Base-by-base conservation (phyloP, 2,329 filamentous ascomycete genomes). In the Aspergillus ibericus region DNA sequence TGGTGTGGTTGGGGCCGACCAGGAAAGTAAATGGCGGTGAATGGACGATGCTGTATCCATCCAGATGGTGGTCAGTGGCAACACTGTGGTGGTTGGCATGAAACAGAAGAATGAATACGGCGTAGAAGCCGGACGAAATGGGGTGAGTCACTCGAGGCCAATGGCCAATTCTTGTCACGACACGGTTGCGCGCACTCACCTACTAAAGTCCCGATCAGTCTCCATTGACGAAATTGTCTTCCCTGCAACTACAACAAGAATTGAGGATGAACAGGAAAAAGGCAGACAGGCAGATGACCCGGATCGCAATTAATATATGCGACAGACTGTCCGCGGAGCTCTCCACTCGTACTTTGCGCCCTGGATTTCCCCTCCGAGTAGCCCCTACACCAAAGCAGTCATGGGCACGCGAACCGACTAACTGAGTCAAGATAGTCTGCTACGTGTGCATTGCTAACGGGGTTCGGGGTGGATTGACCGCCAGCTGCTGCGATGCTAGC, bases 1-100 rank as follows among this genome's bases (percentile, higher is more conserved):
- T 78, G 48, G 76, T 78, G 64, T 79, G 77, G 18, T 72, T 68
- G 6, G 77, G 75, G 5, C 80, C 80, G 59, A 81, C 76, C 27
- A 80, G 70, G 63, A 81, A 80, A 47, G 75, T 77, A 59, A 80
- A 81, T 16, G 75, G 71, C 35, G 74, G 72, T 38, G 78, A 80
- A 58, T 74, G 72, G 44, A 78, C 70, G 59, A 79, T 79, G 58
- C 77, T 79, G 66, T 68, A 61, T 52, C 42, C 35, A 55, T 53
- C 54, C 58, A 56, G 58, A 59, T 53, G 55, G 62, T 69, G 44
- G 44, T 48, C 60, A 70, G 68, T 61, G 58, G 57, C 53, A 56
- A 47, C 48, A 56, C 57, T 62, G 56, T 55, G 29, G 53, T 63
- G 47, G 59, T 60, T 58, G 56, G 46, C 36, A 58, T 59, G 54